Percentiles rank a stretch among this genome's conserved stretches.
phyloP scores from a whole-genome alignment of 345 rosid species.

The Aquilaria malaccensis region DNA sequence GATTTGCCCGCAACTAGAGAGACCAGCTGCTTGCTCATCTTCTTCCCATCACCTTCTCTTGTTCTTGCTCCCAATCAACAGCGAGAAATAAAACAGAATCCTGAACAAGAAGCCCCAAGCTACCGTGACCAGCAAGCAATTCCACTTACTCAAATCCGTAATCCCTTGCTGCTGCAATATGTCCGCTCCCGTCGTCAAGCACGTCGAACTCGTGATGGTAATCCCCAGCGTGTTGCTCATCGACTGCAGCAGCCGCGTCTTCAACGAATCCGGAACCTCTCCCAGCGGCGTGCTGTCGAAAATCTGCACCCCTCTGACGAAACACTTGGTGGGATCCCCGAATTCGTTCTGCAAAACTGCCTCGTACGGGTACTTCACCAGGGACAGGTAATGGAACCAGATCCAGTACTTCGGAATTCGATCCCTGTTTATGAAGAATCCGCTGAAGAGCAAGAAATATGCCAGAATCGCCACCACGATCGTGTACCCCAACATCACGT shows the following conservation, averaged over 20 bases:
- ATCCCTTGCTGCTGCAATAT: constrained; percentile 62
- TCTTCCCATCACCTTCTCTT: constrained; percentile 48
- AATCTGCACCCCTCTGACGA: constrained; percentile 67
- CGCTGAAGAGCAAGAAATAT: constrained; percentile 88
- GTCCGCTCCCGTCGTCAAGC: constrained; percentile 72
- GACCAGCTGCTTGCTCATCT: too few relatives aligned
- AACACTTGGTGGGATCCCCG: constrained; percentile 57
- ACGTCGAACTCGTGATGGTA: constrained; percentile 62
- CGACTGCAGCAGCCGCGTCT: constrained; percentile 38
- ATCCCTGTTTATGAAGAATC: constrained; percentile 85
- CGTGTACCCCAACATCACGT: constrained; percentile 94
- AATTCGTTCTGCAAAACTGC: constrained; percentile 83
- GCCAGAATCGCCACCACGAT: constrained; percentile 86
- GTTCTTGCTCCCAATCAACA: constrained; percentile 90
- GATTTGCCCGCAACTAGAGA: too few relatives aligned
- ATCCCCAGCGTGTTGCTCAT: constrained; percentile 53
- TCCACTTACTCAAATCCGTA: constrained; percentile 70
- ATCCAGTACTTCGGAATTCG: constrained; percentile 86
- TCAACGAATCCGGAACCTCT: constrained; percentile 33
- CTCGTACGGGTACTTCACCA: constrained; percentile 86
- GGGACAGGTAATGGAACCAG: constrained; percentile 94
- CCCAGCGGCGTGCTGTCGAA: constrained; percentile 85
- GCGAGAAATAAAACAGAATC: constrained; percentile 65
- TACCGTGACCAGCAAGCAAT: constrained; percentile 69
- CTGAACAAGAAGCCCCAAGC: constrained; percentile 91